A percentile compares a stretch with the other conserved stretches of the same genome.
Conservation (phyloP, 2,329 filamentous ascomycete species). For the Paecilomyces variotii region DNA sequence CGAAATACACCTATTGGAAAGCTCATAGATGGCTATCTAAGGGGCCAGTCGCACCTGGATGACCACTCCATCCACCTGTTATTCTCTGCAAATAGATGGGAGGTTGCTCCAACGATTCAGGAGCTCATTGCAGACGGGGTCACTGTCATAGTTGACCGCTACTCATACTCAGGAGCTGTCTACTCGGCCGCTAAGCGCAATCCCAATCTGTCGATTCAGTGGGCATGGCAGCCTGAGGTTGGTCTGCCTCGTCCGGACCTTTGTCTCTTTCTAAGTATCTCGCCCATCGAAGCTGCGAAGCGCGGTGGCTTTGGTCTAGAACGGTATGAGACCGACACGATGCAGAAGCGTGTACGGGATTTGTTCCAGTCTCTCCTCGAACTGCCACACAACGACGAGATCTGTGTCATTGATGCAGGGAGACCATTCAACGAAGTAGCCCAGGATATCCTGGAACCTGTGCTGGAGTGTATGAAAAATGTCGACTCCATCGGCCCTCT, state of each 20-base stretch:
- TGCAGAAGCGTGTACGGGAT: constrained; percentile 71
- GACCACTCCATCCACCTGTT: constrained; percentile 86
- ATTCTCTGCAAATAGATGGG: constrained; percentile 89
- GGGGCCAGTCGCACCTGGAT: constrained; percentile 62
- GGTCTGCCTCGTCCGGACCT: constrained; percentile 82
- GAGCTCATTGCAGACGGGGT: constrained; percentile 54
- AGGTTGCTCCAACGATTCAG: constrained; percentile 42
- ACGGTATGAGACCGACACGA: constrained; percentile 74
- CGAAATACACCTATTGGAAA: constrained; percentile 75
- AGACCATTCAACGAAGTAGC: constrained; percentile 44
- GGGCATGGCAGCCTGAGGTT: constrained; percentile 77
- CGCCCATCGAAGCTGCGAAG: constrained; percentile 60
- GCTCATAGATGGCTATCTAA: constrained; percentile 79
- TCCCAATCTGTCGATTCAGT: constrained; percentile 59
- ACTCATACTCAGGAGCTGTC: constrained; percentile 90
- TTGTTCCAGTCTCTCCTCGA: constrained; percentile 55
- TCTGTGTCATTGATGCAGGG: constrained; percentile 50
- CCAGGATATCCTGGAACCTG: constrained; percentile 25
- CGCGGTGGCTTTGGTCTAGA: constrained; percentile 86
- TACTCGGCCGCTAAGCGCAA: constrained; percentile 86
- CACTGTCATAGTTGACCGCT: constrained; percentile 80
- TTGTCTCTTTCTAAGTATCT: constrained; percentile 79
- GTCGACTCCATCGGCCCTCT: constrained; percentile 27
- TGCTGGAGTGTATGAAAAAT: constrained; percentile 20
- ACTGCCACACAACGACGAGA: constrained; percentile 42